A percentile compares a stretch with the other conserved stretches of the same genome.
Conservation (phyloP, 2,329 filamentous ascomycete genomes). For the Amylocarpus encephaloides region DNA sequence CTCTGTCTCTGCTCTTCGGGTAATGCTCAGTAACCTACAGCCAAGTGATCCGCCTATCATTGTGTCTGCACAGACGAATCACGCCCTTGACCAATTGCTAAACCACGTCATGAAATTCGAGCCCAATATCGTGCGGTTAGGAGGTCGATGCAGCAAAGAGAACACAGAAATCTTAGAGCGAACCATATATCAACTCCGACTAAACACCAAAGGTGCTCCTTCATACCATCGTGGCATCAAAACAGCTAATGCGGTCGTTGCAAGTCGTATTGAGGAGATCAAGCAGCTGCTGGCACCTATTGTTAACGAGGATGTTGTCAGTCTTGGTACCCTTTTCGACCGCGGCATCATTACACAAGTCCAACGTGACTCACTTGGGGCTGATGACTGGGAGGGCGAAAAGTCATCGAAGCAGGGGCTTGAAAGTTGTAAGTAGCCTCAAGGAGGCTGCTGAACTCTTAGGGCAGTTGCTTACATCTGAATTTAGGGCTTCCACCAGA, state of each 20-base stretch:
- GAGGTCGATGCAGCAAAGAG: constrained; percentile 27
- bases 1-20: constrained; percentile 63
- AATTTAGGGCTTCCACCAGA: constrained; percentile 21
- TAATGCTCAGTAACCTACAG: constrained; percentile 54
- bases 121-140: constrained; percentile 54
- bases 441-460: not conserved
- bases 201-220: constrained; percentile 26
- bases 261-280: constrained; percentile 4
- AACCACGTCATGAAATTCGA: constrained; percentile 43
- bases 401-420: constrained; percentile 3
- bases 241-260: not conserved
- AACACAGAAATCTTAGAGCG: constrained; percentile 58
- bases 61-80: constrained; percentile 82
- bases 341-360: constrained; percentile 52
- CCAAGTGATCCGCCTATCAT: constrained; percentile 61
- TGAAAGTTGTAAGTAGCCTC: constrained; percentile 15
- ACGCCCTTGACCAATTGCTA: constrained; percentile 80
- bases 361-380: constrained; percentile 57
- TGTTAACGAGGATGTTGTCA: constrained; percentile 42
- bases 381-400: constrained; percentile 33
- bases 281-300: constrained; percentile 24
- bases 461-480: not conserved
- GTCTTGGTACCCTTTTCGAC: constrained; percentile 46
- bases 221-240: constrained; percentile 7
- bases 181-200: constrained; percentile 58